Percentiles rank a stretch among this genome's conserved stretches.
phyloP scores from a whole-genome alignment of 2,329 filamentous ascomycete genomes.

The Penicillium griseofulvum region DNA sequence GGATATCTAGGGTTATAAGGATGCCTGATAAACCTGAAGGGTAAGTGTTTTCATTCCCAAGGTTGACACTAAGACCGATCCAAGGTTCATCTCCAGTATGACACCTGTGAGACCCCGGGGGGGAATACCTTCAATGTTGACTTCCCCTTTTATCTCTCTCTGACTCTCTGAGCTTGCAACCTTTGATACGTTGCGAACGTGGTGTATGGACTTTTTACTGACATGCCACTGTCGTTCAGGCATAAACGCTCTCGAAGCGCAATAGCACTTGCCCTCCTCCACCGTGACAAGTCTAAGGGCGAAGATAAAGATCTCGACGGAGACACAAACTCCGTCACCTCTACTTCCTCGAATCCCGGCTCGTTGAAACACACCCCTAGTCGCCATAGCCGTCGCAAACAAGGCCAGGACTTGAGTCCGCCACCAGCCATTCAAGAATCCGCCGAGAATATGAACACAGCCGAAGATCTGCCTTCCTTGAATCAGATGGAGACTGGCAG shows the following conservation, averaged over 20 bases:
- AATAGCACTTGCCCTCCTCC: slow-evolving; percentile 54
- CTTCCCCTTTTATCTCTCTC: not conserved
- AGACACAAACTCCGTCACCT: slow-evolving; percentile 27
- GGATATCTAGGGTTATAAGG: not conserved
- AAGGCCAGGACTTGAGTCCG: slow-evolving; percentile 23
- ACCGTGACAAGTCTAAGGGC: slow-evolving; percentile 51
- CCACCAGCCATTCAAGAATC: slow-evolving; percentile 21
- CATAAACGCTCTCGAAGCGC: slow-evolving; percentile 57
- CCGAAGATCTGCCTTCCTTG: slow-evolving; percentile 36
- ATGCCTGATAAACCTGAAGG: slow-evolving; percentile 27
- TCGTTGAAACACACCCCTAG: slow-evolving; percentile 32
- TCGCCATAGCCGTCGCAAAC: slow-evolving; percentile 31
- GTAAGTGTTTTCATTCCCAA: slow-evolving; percentile 15
- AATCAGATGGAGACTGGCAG: slow-evolving; percentile 32
- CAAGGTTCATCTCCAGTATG: slow-evolving; percentile 16
- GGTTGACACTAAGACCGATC: not conserved
- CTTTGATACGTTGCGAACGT: not conserved
- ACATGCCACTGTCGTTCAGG: slow-evolving; percentile 31
- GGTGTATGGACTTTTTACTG: slow-evolving; percentile 15
- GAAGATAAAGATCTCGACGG: slow-evolving; percentile 36
- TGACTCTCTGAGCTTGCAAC: no score
- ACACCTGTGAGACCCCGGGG: not conserved
- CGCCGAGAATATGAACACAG: slow-evolving; percentile 29
- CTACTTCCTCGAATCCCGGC: slow-evolving; percentile 27
- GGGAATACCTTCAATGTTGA: not conserved